phyloP scores from a whole-genome alignment of 225 moss, liverwort and hornwort genomes.

The Ulota crispa region DNA sequence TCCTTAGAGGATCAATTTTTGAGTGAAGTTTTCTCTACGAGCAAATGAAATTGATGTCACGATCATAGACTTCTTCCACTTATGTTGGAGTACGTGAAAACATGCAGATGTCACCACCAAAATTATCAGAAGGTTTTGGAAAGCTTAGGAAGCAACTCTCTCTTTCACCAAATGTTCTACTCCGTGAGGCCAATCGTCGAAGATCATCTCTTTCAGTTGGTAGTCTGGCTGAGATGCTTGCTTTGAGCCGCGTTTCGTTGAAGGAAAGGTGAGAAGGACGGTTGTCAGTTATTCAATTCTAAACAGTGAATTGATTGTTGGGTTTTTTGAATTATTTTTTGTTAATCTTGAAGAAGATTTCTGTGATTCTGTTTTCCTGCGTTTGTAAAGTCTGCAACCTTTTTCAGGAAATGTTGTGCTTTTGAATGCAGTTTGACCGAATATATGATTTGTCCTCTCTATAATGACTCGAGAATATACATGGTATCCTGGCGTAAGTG shows the following conservation, averaged over 20 bases:
- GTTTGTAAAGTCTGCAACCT: neutral
- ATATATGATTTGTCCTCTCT: slow-evolving; percentile 33
- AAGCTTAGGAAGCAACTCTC: slow-evolving; percentile 74
- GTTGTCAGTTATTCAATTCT: neutral
- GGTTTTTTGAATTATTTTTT: neutral
- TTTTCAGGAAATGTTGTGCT: neutral
- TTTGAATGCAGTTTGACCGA: slow-evolving; percentile 5
- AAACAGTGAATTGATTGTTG: neutral
- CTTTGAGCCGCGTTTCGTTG: slow-evolving; percentile 34
- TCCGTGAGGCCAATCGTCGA: slow-evolving; percentile 88
- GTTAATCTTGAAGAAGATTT: neutral
- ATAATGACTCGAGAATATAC: slow-evolving; percentile 4
- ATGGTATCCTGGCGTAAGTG: slow-evolving; percentile 22
- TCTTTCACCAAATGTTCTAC: slow-evolving; percentile 81
- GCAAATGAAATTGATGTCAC: slow-evolving; percentile 15
- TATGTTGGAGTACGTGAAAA: slow-evolving; percentile 16
- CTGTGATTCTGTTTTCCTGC: neutral
- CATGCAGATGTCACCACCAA: slow-evolving; percentile 59
- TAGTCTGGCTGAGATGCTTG: slow-evolving; percentile 72
- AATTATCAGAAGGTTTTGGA: slow-evolving; percentile 51
- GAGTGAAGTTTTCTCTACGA: slow-evolving; percentile 9
- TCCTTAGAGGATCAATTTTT: neutral
- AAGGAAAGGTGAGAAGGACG: slow-evolving; percentile 50
- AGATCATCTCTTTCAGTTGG: slow-evolving; percentile 88
- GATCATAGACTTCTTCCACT: slow-evolving; percentile 3